Evolutionary conservation across 192 early-diverging fungal species (phyloP), one percentile per base, ranked within the genome.

Genomic region (Nowakowskiella sp.): DNA sequence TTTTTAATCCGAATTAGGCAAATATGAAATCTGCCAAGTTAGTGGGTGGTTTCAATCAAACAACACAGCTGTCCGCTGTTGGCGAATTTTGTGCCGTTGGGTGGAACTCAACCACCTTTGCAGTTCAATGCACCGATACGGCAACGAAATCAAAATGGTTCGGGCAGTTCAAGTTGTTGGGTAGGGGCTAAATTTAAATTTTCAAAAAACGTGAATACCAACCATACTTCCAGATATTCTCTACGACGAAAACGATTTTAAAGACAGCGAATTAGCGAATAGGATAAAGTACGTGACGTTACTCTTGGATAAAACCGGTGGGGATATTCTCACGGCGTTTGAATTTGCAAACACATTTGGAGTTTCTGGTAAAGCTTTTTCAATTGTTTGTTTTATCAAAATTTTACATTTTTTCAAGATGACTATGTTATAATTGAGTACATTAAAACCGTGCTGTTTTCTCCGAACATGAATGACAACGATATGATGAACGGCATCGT

Each of bases 21-120:
- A n/a, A n/a, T n/a, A n/a, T n/a, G n/a, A n/a, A n/a, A n/a, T n/a
- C n/a, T n/a, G n/a, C n/a, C n/a, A n/a, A n/a, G n/a, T n/a, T n/a
- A n/a, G n/a, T n/a, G n/a, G n/a, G n/a, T n/a, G n/a, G n/a, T n/a
- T n/a, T n/a, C n/a, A n/a, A n/a, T n/a, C n/a, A n/a, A n/a, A n/a
- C n/a, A n/a, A n/a, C n/a, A n/a, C n/a, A n/a, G n/a, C n/a, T n/a
- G n/a, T 80, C 81, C 1, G 54, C 62, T 3, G 64, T 88, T 49
- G 85, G 85, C 16, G 54, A 67, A 10, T 62, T 71, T 0, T 76
- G 72, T 34, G 79, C 72, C 36, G 51, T 64, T 2, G 68, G 77
- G 3, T 88, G 85, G 85, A 73, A 78, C 42, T 83, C 86, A 62
- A 74, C 76, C 8, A 63, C 65, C 2, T 70, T 86, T 32, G 73